Evolutionary conservation across 768 basidiomycete species (phyloP).

Genomic region (Kwoniella mangroviensis): DNA sequence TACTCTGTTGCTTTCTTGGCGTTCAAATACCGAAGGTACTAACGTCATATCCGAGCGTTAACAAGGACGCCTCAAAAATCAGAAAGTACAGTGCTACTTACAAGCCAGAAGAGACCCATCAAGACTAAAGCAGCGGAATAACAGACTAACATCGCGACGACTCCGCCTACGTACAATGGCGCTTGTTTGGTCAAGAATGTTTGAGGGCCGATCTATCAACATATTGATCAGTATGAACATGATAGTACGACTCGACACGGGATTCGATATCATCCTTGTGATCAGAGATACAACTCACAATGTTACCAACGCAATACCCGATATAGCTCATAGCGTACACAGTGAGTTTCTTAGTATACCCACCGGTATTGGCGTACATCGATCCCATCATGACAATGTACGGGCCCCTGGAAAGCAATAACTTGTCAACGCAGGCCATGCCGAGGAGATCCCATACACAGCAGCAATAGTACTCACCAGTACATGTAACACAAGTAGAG

Average conservation of each 20-base stretch:
- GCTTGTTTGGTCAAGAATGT: slow-evolving; percentile 40
- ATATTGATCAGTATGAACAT: background rate
- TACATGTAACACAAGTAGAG: slow-evolving; percentile 13
- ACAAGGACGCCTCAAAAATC: too few relatives aligned
- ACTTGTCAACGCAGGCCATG: slow-evolving; percentile 1
- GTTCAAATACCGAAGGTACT: slow-evolving; percentile 26
- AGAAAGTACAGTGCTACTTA: background rate
- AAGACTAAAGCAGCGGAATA: slow-evolving; percentile 14
- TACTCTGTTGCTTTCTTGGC: slow-evolving; percentile 26
- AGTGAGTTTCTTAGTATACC: slow-evolving; percentile 42
- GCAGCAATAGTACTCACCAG: slow-evolving; percentile 5
- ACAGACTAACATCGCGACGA: slow-evolving; percentile 37
- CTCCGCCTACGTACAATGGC: slow-evolving; percentile 34
- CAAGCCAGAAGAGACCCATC: slow-evolving; percentile 7
- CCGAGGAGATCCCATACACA: too few relatives aligned
- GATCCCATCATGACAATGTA: slow-evolving; percentile 34
- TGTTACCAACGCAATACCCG: slow-evolving; percentile 35
- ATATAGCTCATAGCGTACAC: slow-evolving; percentile 39
- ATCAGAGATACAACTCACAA: slow-evolving; percentile 10
- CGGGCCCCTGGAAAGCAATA: slow-evolving; percentile 38
- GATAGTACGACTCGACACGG: background rate
- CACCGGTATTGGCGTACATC: slow-evolving; percentile 40
- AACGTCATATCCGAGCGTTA: background rate
- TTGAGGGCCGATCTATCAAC: slow-evolving; percentile 4
- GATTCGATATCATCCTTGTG: background rate